Evolutionary conservation across 148 eudicot species (phyloP).

Genomic region (Selenicereus undatus): DNA sequence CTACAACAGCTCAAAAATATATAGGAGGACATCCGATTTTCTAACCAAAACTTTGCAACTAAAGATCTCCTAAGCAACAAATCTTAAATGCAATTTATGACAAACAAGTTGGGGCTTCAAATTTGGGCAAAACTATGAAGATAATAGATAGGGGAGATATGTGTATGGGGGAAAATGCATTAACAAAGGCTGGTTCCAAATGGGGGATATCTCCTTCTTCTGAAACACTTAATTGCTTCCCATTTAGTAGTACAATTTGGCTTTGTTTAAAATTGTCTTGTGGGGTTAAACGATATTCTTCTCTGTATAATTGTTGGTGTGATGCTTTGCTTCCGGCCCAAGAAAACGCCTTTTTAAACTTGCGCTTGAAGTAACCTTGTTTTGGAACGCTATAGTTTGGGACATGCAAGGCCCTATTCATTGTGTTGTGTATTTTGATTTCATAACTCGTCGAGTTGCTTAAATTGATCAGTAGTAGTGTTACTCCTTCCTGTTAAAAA

Average conservation of each 20-base stretch:
- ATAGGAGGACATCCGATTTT: background rate
- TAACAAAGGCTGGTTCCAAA: conserved; percentile 38
- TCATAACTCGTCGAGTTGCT: conserved; percentile 50
- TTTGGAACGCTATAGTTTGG: conserved; percentile 10
- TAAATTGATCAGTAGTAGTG: conserved; percentile 77
- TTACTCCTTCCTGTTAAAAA: conserved; percentile 55
- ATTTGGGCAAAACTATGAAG: conserved; percentile 62
- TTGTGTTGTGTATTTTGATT: conserved; percentile 32
- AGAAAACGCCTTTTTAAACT: conserved; percentile 47
- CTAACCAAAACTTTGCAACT: conserved; percentile 13
- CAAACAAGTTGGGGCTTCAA: conserved; percentile 52
- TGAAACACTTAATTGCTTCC: conserved; percentile 38
- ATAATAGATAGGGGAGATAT: conserved; percentile 59
- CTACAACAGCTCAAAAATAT: conserved; percentile 12
- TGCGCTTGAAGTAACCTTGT: conserved; percentile 31
- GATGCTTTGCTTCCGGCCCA: conserved; percentile 73
- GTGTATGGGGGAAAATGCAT: conserved; percentile 37
- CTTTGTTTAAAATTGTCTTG: conserved; percentile 43
- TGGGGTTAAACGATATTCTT: conserved; percentile 67
- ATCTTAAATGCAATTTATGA: conserved; percentile 16
- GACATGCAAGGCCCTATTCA: conserved; percentile 17
- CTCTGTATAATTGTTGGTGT: conserved; percentile 38
- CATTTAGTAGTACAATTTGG: conserved; percentile 60
- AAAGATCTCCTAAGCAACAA: conserved; percentile 5
- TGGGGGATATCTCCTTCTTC: conserved; percentile 47